Percentiles rank a stretch among this genome's conserved stretches.
Evolutionary conservation across 108 stramenopile species (phyloP).

Genomic region (Pinguiococcus pyrenoidosus): DNA sequence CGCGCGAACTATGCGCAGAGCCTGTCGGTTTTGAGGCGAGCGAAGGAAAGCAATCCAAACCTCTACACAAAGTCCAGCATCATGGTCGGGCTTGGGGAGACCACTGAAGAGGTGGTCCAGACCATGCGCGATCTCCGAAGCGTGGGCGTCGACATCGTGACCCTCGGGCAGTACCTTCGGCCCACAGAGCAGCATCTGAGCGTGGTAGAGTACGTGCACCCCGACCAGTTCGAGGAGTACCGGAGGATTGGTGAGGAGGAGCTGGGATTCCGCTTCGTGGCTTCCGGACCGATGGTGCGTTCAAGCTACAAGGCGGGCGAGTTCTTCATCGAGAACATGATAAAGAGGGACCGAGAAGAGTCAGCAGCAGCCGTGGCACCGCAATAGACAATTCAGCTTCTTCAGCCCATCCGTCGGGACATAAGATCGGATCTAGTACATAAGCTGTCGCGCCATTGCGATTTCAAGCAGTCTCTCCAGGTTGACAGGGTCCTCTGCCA

Average conservation of each 20-base stretch:
- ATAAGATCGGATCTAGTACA: too few species aligned
- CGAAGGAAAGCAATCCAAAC: constrained; percentile 57
- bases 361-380: too few species aligned
- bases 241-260: constrained; percentile 42
- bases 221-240: constrained; percentile 69
- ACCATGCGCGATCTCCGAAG: constrained; percentile 82
- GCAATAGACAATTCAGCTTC: too few species aligned
- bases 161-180: constrained; percentile 93
- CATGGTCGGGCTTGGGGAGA: constrained; percentile 98
- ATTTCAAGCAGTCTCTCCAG: too few species aligned
- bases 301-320: constrained; percentile 92
- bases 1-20: constrained; percentile 84
- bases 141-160: constrained; percentile 85
- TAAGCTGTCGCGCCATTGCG: too few species aligned
- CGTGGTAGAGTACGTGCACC: constrained; percentile 87
- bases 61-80: constrained; percentile 85
- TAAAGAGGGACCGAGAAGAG: constrained; percentile 65
- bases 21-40: constrained; percentile 64
- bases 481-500: too few species aligned
- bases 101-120: constrained; percentile 81
- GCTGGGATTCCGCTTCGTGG: constrained; percentile 95
- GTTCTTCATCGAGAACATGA: constrained; percentile 80
- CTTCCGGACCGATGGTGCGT: constrained; percentile 90
- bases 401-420: too few species aligned
- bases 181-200: constrained; percentile 86